Base-by-base conservation (phyloP, 768 basidiomycete genomes). In the Suillus discolor region DNA sequence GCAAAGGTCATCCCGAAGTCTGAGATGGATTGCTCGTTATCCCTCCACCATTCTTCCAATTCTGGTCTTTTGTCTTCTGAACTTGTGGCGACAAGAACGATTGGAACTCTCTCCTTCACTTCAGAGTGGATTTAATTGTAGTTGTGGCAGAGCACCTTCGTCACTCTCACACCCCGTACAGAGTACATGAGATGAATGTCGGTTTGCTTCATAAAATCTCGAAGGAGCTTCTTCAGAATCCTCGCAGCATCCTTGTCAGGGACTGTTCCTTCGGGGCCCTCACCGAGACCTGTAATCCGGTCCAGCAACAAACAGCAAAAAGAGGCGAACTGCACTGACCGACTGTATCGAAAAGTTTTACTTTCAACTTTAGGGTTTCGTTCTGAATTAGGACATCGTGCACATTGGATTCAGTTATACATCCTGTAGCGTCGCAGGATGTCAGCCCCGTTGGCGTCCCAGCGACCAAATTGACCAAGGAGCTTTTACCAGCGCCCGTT, bases 11-110 rank as follows among this genome's bases (percentile, higher is more conserved):
- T n/a, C n/a, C n/a, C n/a, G n/a, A n/a, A n/a, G n/a, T n/a, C n/a
- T n/a, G n/a, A n/a, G n/a, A 78, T 79, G 25, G 70, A 67, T 11
- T 20, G 1, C 39, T 65, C 51, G 59, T 78, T 79, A 8, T 61
- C 57, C 23, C 12, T 39, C 77, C 77, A 78, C 77, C 79, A 78
- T 13, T 23, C 63, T 34, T 79, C 77, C 77, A 79, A 79, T 39
- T 47, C 65, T 12, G 55, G 69, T 38, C 76, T 72, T 28, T 41
- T 25, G 65, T 77, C 70, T 64, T 81, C 82, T n/a, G 83, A 73
- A 31, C 80, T 79, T 1, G 80, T 83, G 20, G 83, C 67, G 6
- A 76, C 79, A 49, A 83, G 66, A 3, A 75, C 73, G 36, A 79
- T 78, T 3, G 76, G 76, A n/a, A n/a, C n/a, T n/a, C n/a, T n/a